Conservation (phyloP, 371 early-diverging fungal species). For the Zychaea mexicana region DNA sequence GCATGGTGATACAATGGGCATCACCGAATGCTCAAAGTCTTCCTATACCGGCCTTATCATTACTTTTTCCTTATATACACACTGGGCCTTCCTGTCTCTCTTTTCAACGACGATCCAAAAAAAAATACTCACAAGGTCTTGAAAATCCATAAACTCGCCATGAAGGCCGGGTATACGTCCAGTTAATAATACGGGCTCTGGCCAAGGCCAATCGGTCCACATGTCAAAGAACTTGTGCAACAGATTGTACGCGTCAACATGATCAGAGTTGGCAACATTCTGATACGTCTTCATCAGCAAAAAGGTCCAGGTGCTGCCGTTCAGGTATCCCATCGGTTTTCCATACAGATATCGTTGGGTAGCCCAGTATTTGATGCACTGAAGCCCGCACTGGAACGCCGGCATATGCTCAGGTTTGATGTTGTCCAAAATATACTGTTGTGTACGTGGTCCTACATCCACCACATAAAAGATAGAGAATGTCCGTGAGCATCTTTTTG, state of each 20-base stretch:
- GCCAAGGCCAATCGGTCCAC: conserved; percentile 46
- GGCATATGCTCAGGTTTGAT: conserved; percentile 17
- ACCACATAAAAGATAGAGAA: no score
- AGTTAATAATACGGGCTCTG: conserved; percentile 30
- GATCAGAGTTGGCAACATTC: not conserved
- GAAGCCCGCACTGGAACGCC: conserved; percentile 26
- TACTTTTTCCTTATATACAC: no score
- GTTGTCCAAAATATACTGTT: conserved; percentile 22
- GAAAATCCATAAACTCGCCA: not conserved
- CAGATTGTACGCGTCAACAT: conserved; percentile 8
- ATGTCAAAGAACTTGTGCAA: conserved; percentile 26
- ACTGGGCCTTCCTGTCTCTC: no score
- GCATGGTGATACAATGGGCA: conserved; percentile 52
- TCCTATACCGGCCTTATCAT: conserved; percentile 6
- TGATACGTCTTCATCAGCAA: conserved; percentile 34
- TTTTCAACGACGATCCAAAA: no score
- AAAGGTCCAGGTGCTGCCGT: conserved; percentile 47
- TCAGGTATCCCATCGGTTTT: conserved; percentile 45
- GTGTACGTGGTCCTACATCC: conserved; percentile 43
- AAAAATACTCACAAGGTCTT: not conserved
- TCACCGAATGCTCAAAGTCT: conserved; percentile 30
- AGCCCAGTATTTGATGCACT: conserved; percentile 49
- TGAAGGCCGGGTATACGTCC: not conserved
- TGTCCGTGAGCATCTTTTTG: no score
- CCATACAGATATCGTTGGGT: conserved; percentile 33